phyloP scores from a whole-genome alignment of 169 alveolate species.

The Plasmodium gonderi region DNA sequence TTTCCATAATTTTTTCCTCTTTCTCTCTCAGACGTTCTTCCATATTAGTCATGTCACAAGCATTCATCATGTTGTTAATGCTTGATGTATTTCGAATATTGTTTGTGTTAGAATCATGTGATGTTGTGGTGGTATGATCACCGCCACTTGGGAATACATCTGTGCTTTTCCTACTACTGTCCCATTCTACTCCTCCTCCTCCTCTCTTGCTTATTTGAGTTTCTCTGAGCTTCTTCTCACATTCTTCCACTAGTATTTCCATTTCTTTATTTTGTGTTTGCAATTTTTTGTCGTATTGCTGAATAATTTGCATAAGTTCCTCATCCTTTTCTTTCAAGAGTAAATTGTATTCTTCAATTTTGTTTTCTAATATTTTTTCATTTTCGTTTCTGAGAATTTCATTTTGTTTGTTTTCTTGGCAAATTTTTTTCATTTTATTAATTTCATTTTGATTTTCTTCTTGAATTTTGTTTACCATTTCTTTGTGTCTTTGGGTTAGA shows the following conservation, averaged over 20 bases:
- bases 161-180: not conserved
- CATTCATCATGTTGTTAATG: not conserved
- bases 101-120: too few relatives aligned
- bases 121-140: too few relatives aligned
- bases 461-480: not conserved
- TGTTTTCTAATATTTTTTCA: slow-evolving; percentile 8
- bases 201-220: not conserved
- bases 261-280: slow-evolving; percentile 38
- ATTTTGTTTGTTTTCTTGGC: not conserved
- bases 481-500: not conserved
- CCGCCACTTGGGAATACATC: too few relatives aligned
- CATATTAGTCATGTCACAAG: not conserved
- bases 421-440: not conserved
- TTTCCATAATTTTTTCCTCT: not conserved
- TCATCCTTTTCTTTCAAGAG: slow-evolving; percentile 38
- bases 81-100: not conserved
- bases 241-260: slow-evolving; percentile 35
- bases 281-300: slow-evolving; percentile 16
- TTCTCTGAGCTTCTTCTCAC: slow-evolving; percentile 24
- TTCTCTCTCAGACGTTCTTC: not conserved
- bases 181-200: not conserved
- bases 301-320: slow-evolving; percentile 15
- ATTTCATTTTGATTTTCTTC: slow-evolving; percentile 29
- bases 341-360: slow-evolving; percentile 13
- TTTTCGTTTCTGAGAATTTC: slow-evolving; percentile 1